A percentile compares a stretch with the other conserved stretches of the same genome.
Evolutionary conservation across 768 basidiomycete species (phyloP).

Genomic region (Suillus brevipes): DNA sequence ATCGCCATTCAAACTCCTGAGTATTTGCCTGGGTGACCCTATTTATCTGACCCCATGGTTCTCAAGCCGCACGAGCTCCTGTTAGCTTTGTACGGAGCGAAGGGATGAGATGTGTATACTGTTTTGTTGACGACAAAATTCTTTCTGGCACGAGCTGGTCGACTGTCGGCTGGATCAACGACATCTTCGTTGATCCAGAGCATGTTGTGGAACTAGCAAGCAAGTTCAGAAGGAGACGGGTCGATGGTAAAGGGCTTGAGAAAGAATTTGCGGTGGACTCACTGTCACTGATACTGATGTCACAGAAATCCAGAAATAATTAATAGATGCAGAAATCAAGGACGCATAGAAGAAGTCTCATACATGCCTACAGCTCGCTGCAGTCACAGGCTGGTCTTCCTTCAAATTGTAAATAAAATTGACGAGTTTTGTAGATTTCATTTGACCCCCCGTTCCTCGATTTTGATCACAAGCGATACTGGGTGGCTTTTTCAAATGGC

Average conservation of each 20-base stretch:
- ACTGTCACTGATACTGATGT: constrained; percentile 53
- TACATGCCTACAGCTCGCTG: constrained; percentile 44
- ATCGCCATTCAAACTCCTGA: constrained; percentile 52
- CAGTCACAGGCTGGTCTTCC: constrained; percentile 28
- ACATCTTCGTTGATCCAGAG: constrained; percentile 56
- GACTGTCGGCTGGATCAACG: constrained; percentile 61
- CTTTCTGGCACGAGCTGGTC: constrained; percentile 58
- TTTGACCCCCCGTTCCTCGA: constrained; percentile 60
- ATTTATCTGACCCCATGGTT: constrained; percentile 41
- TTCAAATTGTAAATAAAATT: not conserved
- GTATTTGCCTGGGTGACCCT: constrained; percentile 65
- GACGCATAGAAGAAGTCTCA: constrained; percentile 55
- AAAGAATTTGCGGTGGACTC: constrained; percentile 59
- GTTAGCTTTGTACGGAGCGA: constrained; percentile 44
- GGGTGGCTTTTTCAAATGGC: constrained; percentile 44
- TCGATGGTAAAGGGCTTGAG: constrained; percentile 41
- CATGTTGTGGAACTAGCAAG: constrained; percentile 43
- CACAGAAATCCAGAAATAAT: constrained; percentile 39
- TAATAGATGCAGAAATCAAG: constrained; percentile 50
- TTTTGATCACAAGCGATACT: constrained; percentile 55
- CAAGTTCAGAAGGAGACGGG: constrained; percentile 37
- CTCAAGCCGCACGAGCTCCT: constrained; percentile 38
- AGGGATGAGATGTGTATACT: constrained; percentile 56
- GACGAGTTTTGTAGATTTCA: constrained; percentile 33
- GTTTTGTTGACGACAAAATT: constrained; percentile 53